Percentiles rank a stretch among this genome's conserved stretches.
Conservation (phyloP, 805 yeast species). For the Suhomyces pyralidae region DNA sequence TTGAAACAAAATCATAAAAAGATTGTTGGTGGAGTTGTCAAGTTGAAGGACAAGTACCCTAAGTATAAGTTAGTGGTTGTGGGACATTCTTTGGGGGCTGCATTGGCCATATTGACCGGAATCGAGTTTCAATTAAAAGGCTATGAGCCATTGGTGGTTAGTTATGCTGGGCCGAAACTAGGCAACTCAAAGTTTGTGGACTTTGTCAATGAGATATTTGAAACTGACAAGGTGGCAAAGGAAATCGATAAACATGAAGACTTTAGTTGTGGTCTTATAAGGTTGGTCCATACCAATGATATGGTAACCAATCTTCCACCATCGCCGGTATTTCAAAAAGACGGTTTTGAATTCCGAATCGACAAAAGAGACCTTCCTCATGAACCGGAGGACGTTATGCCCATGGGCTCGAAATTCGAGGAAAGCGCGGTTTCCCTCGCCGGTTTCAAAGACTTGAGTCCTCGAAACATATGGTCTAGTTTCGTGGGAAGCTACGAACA, state of each 20-base stretch:
- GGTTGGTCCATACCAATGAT: slow-evolving; percentile 60
- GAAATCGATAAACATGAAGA: slow-evolving; percentile 19
- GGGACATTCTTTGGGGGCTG: slow-evolving; percentile 81
- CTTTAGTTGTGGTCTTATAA: slow-evolving; percentile 40
- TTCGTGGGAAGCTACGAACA: slow-evolving; percentile 28
- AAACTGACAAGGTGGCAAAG: slow-evolving; percentile 27
- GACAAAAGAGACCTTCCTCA: slow-evolving; percentile 40
- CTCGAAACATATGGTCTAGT: slow-evolving; percentile 17
- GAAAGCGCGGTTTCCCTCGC: not conserved
- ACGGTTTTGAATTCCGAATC: slow-evolving; percentile 52
- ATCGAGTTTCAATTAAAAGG: slow-evolving; percentile 59
- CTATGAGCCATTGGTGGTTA: slow-evolving; percentile 49
- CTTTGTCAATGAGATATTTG: slow-evolving; percentile 52
- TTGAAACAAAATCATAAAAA: slow-evolving; percentile 38
- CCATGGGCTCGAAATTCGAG: not conserved
- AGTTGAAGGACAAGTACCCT: slow-evolving; percentile 35
- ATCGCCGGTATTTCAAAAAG: slow-evolving; percentile 38
- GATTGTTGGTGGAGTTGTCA: slow-evolving; percentile 32
- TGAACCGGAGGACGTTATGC: slow-evolving; percentile 5
- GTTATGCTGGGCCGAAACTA: slow-evolving; percentile 64
- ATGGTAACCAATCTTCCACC: slow-evolving; percentile 62
- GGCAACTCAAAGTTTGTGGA: slow-evolving; percentile 51
- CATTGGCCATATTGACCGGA: slow-evolving; percentile 61
- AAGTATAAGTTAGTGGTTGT: slow-evolving; percentile 51
- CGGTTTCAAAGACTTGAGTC: not conserved